Percentiles rank a stretch among this genome's conserved stretches.
Conservation (phyloP, 2,329 filamentous ascomycete species). For the Aschersonia sp. region DNA sequence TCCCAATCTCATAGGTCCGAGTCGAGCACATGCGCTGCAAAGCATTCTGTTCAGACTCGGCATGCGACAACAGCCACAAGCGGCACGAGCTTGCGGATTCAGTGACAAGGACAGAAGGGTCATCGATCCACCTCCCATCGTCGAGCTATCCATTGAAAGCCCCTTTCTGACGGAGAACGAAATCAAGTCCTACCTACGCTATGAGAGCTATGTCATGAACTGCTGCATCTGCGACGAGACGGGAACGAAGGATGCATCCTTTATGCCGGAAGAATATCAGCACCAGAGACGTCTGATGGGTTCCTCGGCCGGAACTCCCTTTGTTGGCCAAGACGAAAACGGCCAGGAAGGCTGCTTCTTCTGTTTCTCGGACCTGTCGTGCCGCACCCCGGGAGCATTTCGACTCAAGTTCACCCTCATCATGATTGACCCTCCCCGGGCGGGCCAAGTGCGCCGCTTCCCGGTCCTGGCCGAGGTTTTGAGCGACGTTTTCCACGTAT, state of each 20-base stretch:
- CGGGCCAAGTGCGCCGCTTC: constrained; percentile 29
- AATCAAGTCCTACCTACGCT: constrained; percentile 32
- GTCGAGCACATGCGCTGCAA: constrained; percentile 7
- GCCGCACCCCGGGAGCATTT: constrained; percentile 63
- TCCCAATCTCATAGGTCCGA: constrained; percentile 11
- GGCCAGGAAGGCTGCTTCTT: constrained; percentile 69
- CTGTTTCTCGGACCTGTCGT: constrained; percentile 71
- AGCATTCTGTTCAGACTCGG: constrained; percentile 15
- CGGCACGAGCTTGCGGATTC: constrained; percentile 69
- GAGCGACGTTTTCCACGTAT: constrained; percentile 64
- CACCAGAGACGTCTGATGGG: constrained; percentile 69
- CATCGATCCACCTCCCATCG: constrained; percentile 72
- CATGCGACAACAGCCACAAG: constrained; percentile 64
- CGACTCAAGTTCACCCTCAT: constrained; percentile 61
- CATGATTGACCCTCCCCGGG: constrained; percentile 48
- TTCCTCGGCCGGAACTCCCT: constrained; percentile 61
- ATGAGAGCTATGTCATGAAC: constrained; percentile 57
- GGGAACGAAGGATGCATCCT: constrained; percentile 52
- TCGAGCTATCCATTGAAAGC: constrained; percentile 55
- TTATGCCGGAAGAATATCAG: constrained; percentile 56
- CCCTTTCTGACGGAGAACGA: constrained; percentile 40
- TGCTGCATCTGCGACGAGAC: constrained; percentile 62
- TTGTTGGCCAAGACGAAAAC: constrained; percentile 60
- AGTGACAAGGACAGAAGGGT: constrained; percentile 70
- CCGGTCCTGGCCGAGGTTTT: constrained; percentile 37